These are phyloP conservation scores for Oenanthe javanica DNA, from an alignment of 140 eudicot genomes.

Conservation along the genomic window DNA sequence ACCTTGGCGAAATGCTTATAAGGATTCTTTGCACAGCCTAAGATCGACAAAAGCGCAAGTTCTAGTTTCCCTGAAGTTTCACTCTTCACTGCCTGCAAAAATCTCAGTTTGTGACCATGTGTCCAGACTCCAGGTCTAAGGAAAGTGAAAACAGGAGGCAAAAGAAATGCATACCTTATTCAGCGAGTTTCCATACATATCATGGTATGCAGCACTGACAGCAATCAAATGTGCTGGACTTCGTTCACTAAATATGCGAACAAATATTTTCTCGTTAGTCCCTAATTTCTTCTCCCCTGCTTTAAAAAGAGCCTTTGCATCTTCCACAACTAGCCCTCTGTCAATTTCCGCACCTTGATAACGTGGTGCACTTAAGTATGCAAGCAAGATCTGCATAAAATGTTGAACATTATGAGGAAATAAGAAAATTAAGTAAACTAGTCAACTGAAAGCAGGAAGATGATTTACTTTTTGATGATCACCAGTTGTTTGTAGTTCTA, in stretches of 20 bases:
- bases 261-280: slow-evolving; percentile 40
- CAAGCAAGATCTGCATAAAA: slow-evolving; percentile 16
- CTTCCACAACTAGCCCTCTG: slow-evolving; percentile 35
- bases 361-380: slow-evolving; percentile 34
- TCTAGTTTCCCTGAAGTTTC: slow-evolving; percentile 50
- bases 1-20: slow-evolving; percentile 52
- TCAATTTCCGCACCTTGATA: slow-evolving; percentile 49
- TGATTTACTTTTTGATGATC: slow-evolving; percentile 43
- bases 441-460: slow-evolving; percentile 3
- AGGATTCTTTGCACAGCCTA: slow-evolving; percentile 46
- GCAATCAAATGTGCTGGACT: slow-evolving; percentile 51
- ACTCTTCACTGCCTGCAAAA: slow-evolving; percentile 43
- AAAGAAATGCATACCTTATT: slow-evolving; percentile 28
- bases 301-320: slow-evolving; percentile 46
- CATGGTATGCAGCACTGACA: slow-evolving; percentile 34
- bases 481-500: slow-evolving; percentile 36
- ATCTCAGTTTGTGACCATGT: neutral
- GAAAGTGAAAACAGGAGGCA: neutral
- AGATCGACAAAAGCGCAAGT: slow-evolving; percentile 35
- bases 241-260: slow-evolving; percentile 41
- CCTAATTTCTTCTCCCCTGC: slow-evolving; percentile 56
- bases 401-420: neutral
- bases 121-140: neutral
- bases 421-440: slow-evolving; percentile 2
- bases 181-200: slow-evolving; percentile 33